Evolutionary conservation across 176 grass and related monocot genomes (phyloP), one percentile per base, ranked within the genome.

Genomic region (Hordeum marinum): DNA sequence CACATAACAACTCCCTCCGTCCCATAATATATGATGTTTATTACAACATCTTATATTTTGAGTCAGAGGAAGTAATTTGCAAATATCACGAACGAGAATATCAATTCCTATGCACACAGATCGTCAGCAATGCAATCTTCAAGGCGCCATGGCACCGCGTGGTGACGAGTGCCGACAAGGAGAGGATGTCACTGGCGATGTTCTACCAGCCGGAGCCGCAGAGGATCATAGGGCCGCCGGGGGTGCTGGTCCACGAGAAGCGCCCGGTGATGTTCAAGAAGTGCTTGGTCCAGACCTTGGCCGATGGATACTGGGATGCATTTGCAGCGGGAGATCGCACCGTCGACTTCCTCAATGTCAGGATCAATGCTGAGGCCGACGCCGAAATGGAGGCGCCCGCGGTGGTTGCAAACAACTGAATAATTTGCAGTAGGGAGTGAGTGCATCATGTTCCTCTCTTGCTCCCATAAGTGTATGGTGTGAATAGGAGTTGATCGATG

Each of bases 181-280:
- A 93, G 66, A 61, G 88, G 46, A 78, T 88, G 65, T 79, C 91
- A 46, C 40, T 85, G 9, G 88, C 66, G 27, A 9, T 85, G 45
- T 93, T 93, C 62, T 88, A 88, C 68, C 85, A 87, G 72, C 52
- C 76, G 8, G 81, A 93, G 79, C 77, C 78, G 42, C 20, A 90
- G 2, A 59, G 11, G 36, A 34, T 68, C 1, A 76, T 93, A 1
- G 46, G 6, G 64, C 85, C 91, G 9, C 79, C 25, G 0, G 65
- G 68, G 42, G 82, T 75, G 48, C 82, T 93, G 2, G 88, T 93
- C 14, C 78, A 6, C 26, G 57, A 77, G 15, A 18, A 29, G 3
- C 11, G 35, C 0, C 91, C 88, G 17, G 52, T 77, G 4, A 11
- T 76, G 60, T 93, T 90, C 66, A 88, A 8, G 82, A 37, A 18